Conservation (phyloP, 306 rosid species). For the Fragaria vesca region DNA sequence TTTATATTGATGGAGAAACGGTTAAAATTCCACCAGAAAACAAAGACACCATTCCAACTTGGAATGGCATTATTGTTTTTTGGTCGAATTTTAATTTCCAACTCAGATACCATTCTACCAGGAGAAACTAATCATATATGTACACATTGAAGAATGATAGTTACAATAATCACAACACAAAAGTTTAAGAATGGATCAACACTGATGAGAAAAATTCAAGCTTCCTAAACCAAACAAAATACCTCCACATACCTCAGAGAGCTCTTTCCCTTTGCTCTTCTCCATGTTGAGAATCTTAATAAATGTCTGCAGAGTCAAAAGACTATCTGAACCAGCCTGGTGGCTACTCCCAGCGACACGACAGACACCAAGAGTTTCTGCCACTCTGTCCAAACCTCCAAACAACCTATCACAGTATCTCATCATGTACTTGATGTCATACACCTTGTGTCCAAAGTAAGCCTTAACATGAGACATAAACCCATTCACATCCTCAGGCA, state of each 20-base stretch:
- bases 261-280: background rate
- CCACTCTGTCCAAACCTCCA: slow-evolving; percentile 12
- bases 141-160: background rate
- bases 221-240: background rate
- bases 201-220: background rate
- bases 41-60: too few species aligned
- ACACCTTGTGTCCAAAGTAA: background rate
- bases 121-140: too few species aligned
- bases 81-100: too few species aligned
- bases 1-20: too few species aligned
- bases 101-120: too few species aligned
- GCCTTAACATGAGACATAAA: background rate
- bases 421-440: slow-evolving; percentile 4
- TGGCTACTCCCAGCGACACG: slow-evolving; percentile 11
- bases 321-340: slow-evolving; percentile 14
- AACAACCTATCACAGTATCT: background rate
- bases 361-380: background rate
- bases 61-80: too few species aligned
- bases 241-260: background rate
- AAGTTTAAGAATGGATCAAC: background rate
- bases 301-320: slow-evolving; percentile 1
- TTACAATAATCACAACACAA: background rate
- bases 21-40: too few species aligned
- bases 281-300: background rate
- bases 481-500: background rate